A percentile compares a stretch with the other conserved stretches of the same genome.
These are phyloP conservation scores for Rhizopogon hawkerae DNA, from an alignment of 1,284 basidiomycete genomes.

Conservation along the genomic window DNA sequence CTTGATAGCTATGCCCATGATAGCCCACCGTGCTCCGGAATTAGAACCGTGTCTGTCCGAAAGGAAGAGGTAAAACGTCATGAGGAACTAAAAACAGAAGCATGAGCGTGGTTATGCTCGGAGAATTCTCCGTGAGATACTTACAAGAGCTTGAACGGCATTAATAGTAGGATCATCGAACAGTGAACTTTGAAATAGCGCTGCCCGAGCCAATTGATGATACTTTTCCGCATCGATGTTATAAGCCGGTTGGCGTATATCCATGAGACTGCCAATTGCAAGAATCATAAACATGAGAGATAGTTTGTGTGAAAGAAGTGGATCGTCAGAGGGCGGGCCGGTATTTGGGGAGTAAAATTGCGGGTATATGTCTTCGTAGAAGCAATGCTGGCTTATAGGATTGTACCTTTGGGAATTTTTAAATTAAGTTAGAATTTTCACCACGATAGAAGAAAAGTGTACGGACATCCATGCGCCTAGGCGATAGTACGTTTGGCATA, in stretches of 20 bases:
- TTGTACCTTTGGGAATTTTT: slow-evolving; percentile 51
- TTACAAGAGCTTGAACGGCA: slow-evolving; percentile 63
- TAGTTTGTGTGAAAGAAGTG: slow-evolving; percentile 55
- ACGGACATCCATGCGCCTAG: slow-evolving; percentile 71
- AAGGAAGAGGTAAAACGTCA: slow-evolving; percentile 71
- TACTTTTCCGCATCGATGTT: slow-evolving; percentile 73
- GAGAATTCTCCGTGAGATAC: slow-evolving; percentile 20
- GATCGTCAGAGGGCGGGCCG: slow-evolving; percentile 44
- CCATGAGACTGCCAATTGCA: slow-evolving; percentile 66
- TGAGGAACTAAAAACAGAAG: slow-evolving; percentile 46
- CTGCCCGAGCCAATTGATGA: slow-evolving; percentile 63
- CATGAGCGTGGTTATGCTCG: slow-evolving; percentile 10
- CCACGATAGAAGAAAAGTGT: slow-evolving; percentile 4
- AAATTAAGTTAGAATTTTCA: slow-evolving; percentile 11
- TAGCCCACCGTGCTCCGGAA: slow-evolving; percentile 67
- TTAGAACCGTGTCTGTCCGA: slow-evolving; percentile 64
- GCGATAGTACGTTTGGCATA: slow-evolving; percentile 57
- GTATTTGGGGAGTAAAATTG: slow-evolving; percentile 51
- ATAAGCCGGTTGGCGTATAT: slow-evolving; percentile 54
- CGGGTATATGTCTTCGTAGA: slow-evolving; percentile 55
- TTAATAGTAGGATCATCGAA: slow-evolving; percentile 68
- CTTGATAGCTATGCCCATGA: slow-evolving; percentile 72
- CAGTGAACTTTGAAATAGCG: slow-evolving; percentile 62
- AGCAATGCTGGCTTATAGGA: slow-evolving; percentile 55
- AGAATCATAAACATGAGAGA: slow-evolving; percentile 69